Evolutionary conservation across 768 basidiomycete species (phyloP), one percentile per base, ranked within the genome.

Genomic region (Termitomyces sp.): DNA sequence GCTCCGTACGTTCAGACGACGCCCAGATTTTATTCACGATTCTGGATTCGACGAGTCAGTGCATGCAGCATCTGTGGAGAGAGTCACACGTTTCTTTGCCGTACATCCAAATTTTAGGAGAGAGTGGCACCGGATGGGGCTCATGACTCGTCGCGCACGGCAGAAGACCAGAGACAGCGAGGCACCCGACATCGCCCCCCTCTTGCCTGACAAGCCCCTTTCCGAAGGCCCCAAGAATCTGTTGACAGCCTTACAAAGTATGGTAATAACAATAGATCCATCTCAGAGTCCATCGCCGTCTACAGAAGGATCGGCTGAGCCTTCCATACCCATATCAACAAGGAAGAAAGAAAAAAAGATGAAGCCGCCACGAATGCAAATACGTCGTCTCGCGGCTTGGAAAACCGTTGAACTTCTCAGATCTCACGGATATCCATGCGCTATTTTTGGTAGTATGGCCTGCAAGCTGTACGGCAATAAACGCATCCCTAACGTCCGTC

Each of bases 391-490:
- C 41, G 63, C 63, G 8, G 60, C 60, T n/a, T 42, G 48, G 5
- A 57, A 31, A 18, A 58, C 60, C 5, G 55, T 59, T 15, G 45
- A 56, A 20, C 55, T 61, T 29, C 55, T 64, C 6, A 6, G 44
- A 20, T 37, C 42, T 2, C 60, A 59, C 18, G 60, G 58, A 15
- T 64, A 62, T 20, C 31, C 51, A 0, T 54, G 58, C 22, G 60
- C 60, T 15, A 29, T 64, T 7, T 61, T 64, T n/a, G 63, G 63
- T 12, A 61, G 63, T 44, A 64, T 64, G 63, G 63, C 60, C 9
- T 61, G 60, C 31, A 61, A 56, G 36, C 20, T 64, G 18, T 64
- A 62, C 22, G 63, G 63, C 5, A 64, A 64, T 28, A 37, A 46
- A 3, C 57, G 63, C 3, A 47, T 56, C 29, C 63, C 63, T 16